Evolutionary conservation across 176 grass and related monocot species (phyloP).

Genomic region (Alopecurus myosuroides): DNA sequence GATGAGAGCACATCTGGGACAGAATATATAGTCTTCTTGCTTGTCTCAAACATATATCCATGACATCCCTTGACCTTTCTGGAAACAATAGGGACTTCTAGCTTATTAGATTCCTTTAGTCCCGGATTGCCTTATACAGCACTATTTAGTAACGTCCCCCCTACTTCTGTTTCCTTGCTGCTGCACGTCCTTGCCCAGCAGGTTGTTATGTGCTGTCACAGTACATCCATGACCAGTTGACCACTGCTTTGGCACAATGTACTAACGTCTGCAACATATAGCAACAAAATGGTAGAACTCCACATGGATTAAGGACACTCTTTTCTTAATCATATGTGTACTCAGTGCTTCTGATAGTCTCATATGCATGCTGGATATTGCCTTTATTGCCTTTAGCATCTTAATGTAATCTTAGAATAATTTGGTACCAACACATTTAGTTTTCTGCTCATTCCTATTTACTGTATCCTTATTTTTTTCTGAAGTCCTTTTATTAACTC

Average conservation of each 20-base stretch:
- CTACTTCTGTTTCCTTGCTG: neutral
- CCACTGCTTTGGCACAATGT: neutral
- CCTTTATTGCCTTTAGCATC: neutral
- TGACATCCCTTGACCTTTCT: neutral
- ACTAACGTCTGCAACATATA: neutral
- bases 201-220: neutral
- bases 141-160: neutral
- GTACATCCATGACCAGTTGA: neutral
- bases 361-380: neutral
- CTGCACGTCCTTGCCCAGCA: neutral
- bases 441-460: slow-evolving; percentile 28
- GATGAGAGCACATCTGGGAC: neutral
- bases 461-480: neutral
- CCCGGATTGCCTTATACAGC: neutral
- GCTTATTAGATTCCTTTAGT: neutral
- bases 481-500: slow-evolving; percentile 12
- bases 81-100: neutral
- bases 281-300: neutral
- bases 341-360: neutral
- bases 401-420: neutral
- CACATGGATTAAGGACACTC: neutral
- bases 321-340: neutral
- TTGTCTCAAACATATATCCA: neutral
- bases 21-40: neutral
- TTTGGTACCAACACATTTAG: neutral